A percentile compares a stretch with the other conserved stretches of the same genome.
phyloP scores from a whole-genome alignment of 345 rosid genomes.

The Citrus unshiu region DNA sequence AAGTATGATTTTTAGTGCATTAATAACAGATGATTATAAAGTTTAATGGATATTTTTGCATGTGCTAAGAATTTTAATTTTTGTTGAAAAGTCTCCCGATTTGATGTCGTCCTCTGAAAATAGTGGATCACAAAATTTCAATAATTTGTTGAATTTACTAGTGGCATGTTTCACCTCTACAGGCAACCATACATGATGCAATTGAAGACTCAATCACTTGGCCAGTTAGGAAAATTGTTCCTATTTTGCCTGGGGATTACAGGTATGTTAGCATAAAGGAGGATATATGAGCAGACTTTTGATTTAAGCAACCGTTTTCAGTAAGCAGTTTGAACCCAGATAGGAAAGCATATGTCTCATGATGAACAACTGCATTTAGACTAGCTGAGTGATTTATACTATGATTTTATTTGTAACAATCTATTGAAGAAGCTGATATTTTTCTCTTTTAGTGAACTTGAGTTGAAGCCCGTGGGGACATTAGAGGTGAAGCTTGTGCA shows the following conservation, averaged over 20 bases:
- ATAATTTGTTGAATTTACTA: background rate
- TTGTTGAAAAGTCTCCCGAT: background rate
- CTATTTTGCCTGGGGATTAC: constrained; percentile 97
- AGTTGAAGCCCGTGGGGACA: constrained; percentile 84
- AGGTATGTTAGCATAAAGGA: constrained; percentile 43
- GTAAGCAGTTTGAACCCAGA: background rate
- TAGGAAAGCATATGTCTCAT: background rate
- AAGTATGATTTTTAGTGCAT: background rate
- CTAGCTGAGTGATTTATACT: constrained; percentile 3
- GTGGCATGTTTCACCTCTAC: constrained; percentile 23
- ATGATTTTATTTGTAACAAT: background rate
- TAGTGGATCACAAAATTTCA: background rate
- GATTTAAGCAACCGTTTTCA: background rate
- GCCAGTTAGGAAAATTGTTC: constrained; percentile 97
- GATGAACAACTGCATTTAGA: background rate
- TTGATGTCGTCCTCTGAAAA: background rate
- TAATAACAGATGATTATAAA: background rate
- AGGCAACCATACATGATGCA: constrained; percentile 91
- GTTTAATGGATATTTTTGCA: background rate
- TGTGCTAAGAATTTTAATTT: background rate
- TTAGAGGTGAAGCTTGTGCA: constrained; percentile 99
- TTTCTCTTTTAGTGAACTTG: constrained; percentile 70
- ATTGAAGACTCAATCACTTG: constrained; percentile 95
- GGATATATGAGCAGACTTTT: background rate
- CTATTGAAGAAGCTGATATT: constrained; percentile 9